Evolutionary conservation across 805 yeast genomes (phyloP), one percentile per base, ranked within the genome.

Genomic region (Candida nitratophila): DNA sequence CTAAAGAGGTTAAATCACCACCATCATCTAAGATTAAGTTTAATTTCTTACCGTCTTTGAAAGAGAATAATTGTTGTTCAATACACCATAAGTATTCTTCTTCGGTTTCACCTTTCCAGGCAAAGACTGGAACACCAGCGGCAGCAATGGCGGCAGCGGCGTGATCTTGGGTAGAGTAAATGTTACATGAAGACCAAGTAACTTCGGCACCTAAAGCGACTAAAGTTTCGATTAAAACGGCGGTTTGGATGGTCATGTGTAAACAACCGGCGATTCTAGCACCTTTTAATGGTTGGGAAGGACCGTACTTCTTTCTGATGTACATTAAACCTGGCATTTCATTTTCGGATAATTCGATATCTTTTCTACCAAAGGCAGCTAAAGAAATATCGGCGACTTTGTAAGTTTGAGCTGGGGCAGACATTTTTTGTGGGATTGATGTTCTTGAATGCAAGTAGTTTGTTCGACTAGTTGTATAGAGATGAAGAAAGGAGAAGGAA

Each of bases 131-230:
- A 49, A 91, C 95, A 76, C 99, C 47, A 57, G 96, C 71, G 58
- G 98, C 99, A 60, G 99, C 99, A 70, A 91, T 93, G 61, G 98
- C 98, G 64, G 99, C 97, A 62, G 99, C 98, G 59, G 98, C 98
- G 70, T 91, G 98, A 75, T 91, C 99, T 78, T 91, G 99, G 56
- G 99, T 91, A 60, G 98, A 90, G 84, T 87, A 91, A 63, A 91
- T 91, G 95, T 91, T 91, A 81, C 99, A 91, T 41, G 96, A 88
- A 53, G 96, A 81, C 99, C 99, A 91, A 64, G 99, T 93, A 52
- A 91, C 98, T 79, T 91, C 99, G 53, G 99, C 99, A 77, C 99
- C 99, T 60, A 91, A 81, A 54, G 96, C 96, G 63, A 80, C 86
- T 63, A 93, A 80, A 59, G 99, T 91, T 81, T 91, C 99, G 64